Base-by-base conservation (phyloP, 257 asterid genomes). In the Gynochthodes officinalis region DNA sequence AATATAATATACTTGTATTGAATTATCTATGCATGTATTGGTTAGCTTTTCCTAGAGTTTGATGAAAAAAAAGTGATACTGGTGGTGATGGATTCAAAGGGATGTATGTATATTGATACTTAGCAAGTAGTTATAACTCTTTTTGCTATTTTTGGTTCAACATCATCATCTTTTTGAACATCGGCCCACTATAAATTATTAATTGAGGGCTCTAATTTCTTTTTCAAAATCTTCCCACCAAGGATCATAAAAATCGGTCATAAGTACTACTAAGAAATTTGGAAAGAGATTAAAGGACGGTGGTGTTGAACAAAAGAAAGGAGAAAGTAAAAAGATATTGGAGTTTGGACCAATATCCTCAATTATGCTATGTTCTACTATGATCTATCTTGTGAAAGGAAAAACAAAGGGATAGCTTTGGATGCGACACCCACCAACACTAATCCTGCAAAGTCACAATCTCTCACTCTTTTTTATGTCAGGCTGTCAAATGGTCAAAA, bases 371-470 rank as follows among this genome's bases (percentile, higher is more conserved):
- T 60, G 42, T 2, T 33, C 43, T 60, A 60, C 44, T 32, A n/a
- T 59, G 30, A 46, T 59, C 62, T 55, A 25, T 25, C 27, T 53
- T 35, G 74, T 54, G 43, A 33, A 66, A 65, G 5, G 72, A n/a
- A 64, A 53, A 39, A 37, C 28, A 43, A 44, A 66, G 8, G 65
- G 11, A 23, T 25, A 44, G 59, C 18, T 23, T 67, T 12, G 65
- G n/a, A 16, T 46, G 73, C 60, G 63, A 67, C 78, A 68, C 50
- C 57, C 50, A 67, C 63, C 73, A 59, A 61, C 70, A 75, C 58
- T 75, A 55, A 33, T 58, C 74, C 69, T 67, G 70, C 64, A 67
- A 75, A 67, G 64, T 68, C 44, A 48, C 74, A 48, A 53, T 53
- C 53, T n/a, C 39, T 13, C 42, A 10, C 62, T 35, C 15, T 23